These are phyloP conservation scores for Alternaria solani DNA, from an alignment of 2,329 filamentous ascomycete genomes.

Conservation along the genomic window DNA sequence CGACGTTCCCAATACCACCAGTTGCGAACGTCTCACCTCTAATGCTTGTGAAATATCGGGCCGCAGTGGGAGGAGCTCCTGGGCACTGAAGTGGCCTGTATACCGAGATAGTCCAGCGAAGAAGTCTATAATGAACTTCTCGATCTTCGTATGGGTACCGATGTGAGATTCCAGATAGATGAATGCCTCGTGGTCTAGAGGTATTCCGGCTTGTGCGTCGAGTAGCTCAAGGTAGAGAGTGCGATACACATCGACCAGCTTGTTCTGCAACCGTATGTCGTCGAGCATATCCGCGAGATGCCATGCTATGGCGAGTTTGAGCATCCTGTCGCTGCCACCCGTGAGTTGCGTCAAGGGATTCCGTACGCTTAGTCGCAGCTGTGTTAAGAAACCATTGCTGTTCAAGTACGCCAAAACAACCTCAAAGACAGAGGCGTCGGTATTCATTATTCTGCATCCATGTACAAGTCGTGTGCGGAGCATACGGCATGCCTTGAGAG, in stretches of 20 bases:
- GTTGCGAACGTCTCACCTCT: not conserved
- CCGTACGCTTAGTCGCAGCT: not conserved
- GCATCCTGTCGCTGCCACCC: conserved; percentile 8
- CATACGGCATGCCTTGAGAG: not conserved
- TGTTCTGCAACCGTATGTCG: conserved; percentile 18
- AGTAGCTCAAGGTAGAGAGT: conserved; percentile 10
- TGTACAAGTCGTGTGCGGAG: not conserved
- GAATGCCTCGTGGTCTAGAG: conserved; percentile 10
- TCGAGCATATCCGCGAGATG: conserved; percentile 21
- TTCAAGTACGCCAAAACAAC: conserved; percentile 12
- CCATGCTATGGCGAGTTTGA: conserved; percentile 27
- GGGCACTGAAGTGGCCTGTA: not conserved
- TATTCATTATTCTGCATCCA: conserved; percentile 11
- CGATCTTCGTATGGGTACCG: conserved; percentile 18
- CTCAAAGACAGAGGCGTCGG: conserved; percentile 13
- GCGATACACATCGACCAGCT: conserved; percentile 22
- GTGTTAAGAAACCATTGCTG: not conserved
- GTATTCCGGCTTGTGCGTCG: conserved; percentile 2
- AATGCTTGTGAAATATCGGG: conserved; percentile 11
- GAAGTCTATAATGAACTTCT: conserved; percentile 28
- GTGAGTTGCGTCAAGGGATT: conserved; percentile 15
- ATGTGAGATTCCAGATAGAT: conserved; percentile 14
- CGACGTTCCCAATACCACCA: not conserved
- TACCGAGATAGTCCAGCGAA: conserved; percentile 17
- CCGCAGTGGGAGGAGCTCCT: conserved; percentile 6